Evolutionary conservation across 129 eudicot species (phyloP).

Genomic region (Helianthus annuus): HanXRQr2.0-SUNRISE NC_035444.2:103431693-103432192

Average conservation of each 20-base stretch:
- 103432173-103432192: conserved; percentile 26
- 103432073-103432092: conserved; percentile 27
- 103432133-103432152: conserved; percentile 38
- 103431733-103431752: neutral
- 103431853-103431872: conserved; percentile 44
- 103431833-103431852: conserved; percentile 41
- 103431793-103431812: conserved; percentile 9
- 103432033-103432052: conserved; percentile 27
- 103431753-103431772: neutral
- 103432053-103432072: conserved; percentile 33
- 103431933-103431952: conserved; percentile 26
- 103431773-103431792: neutral
- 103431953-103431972: conserved; percentile 19
- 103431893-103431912: conserved; percentile 17
- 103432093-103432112: conserved; percentile 20
- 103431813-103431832: conserved; percentile 9
- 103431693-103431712: conserved; percentile 25
- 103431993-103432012: conserved; percentile 68
- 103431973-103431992: conserved; percentile 43
- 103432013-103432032: conserved; percentile 33
- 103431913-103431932: conserved; percentile 9
- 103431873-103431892: conserved; percentile 38
- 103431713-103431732: conserved; percentile 26
- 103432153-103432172: conserved; percentile 13
- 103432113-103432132: conserved; percentile 39